These are phyloP conservation scores for Bryopsis sp. DNA, from an alignment of 139 green algal species.

Conservation along the genomic window DNA sequence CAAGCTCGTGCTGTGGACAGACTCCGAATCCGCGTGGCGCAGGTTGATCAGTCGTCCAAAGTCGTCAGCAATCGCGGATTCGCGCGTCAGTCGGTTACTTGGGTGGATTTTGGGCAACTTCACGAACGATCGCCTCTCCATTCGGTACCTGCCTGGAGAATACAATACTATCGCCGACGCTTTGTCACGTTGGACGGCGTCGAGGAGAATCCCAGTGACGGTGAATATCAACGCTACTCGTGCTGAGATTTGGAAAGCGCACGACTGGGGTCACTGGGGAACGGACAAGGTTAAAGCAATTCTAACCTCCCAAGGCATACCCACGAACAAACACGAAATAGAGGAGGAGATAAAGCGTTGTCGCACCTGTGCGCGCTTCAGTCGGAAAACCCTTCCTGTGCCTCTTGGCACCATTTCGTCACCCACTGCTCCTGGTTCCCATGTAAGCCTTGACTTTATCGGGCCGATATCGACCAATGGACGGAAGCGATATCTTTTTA, in stretches of 20 bases:
- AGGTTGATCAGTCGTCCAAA: neutral
- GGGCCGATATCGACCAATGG: neutral
- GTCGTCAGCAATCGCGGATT: neutral
- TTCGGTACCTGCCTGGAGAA: neutral
- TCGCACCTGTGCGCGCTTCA: too few species aligned
- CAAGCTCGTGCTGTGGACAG: slow-evolving; percentile 1
- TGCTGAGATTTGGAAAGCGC: too few species aligned
- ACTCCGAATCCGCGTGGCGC: neutral
- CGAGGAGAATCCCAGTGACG: too few species aligned
- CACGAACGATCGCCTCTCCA: neutral
- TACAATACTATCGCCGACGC: slow-evolving; percentile 6
- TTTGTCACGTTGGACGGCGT: slow-evolving; percentile 4
- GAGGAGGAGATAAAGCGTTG: too few species aligned
- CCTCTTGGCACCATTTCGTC: too few species aligned
- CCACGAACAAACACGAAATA: too few species aligned
- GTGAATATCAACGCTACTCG: too few species aligned
- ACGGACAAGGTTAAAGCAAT: too few species aligned
- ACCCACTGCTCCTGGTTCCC: too few species aligned
- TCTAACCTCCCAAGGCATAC: too few species aligned
- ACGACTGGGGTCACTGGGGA: too few species aligned
- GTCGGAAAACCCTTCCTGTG: too few species aligned
- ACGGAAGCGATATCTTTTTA: slow-evolving; percentile 2
- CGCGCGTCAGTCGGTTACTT: neutral
- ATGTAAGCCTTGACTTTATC: slow-evolving; percentile 7
- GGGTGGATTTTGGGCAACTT: slow-evolving; percentile 11